Evolutionary conservation across 1,284 basidiomycete species (phyloP).

Genomic region (Takashimella koratensis): DNA sequence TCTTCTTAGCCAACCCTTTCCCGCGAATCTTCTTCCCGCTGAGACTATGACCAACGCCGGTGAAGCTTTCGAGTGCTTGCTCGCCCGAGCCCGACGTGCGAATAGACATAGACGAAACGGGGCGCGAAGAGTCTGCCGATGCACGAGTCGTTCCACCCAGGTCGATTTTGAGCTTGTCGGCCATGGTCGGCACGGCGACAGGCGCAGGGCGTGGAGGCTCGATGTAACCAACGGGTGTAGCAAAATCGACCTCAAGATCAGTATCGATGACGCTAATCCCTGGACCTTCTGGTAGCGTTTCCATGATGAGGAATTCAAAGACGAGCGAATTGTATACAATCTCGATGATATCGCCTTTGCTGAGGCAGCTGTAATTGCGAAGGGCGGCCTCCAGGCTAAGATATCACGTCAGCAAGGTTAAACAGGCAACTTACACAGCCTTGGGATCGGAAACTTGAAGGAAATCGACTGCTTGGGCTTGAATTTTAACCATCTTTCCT

Average conservation of each 20-base stretch:
- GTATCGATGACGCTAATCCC: slow-evolving; percentile 92
- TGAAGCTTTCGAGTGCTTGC: slow-evolving; percentile 80
- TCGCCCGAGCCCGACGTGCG: slow-evolving; percentile 45
- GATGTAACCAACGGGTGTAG: slow-evolving; percentile 62
- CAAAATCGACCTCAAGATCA: slow-evolving; percentile 70
- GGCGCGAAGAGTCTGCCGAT: slow-evolving; percentile 67
- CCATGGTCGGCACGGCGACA: slow-evolving; percentile 85
- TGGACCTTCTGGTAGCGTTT: slow-evolving; percentile 77
- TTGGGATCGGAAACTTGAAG: slow-evolving; percentile 86
- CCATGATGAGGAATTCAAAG: slow-evolving; percentile 95
- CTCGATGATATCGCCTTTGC: slow-evolving; percentile 87
- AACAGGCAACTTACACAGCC: slow-evolving; percentile 70
- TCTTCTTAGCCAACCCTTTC: slow-evolving; percentile 78
- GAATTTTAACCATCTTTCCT: slow-evolving; percentile 94
- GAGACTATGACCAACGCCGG: slow-evolving; percentile 84
- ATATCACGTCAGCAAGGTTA: neutral
- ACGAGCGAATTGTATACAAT: slow-evolving; percentile 88
- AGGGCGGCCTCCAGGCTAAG: slow-evolving; percentile 87
- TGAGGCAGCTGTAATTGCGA: slow-evolving; percentile 86
- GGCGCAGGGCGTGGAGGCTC: slow-evolving; percentile 85
- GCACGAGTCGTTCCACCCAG: slow-evolving; percentile 66
- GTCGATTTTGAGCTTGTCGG: slow-evolving; percentile 94
- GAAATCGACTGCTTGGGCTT: slow-evolving; percentile 93
- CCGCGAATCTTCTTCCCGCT: slow-evolving; percentile 86
- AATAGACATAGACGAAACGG: slow-evolving; percentile 55